phyloP scores from a whole-genome alignment of 139 green algal species.

The Coelastrella sp. region DNA sequence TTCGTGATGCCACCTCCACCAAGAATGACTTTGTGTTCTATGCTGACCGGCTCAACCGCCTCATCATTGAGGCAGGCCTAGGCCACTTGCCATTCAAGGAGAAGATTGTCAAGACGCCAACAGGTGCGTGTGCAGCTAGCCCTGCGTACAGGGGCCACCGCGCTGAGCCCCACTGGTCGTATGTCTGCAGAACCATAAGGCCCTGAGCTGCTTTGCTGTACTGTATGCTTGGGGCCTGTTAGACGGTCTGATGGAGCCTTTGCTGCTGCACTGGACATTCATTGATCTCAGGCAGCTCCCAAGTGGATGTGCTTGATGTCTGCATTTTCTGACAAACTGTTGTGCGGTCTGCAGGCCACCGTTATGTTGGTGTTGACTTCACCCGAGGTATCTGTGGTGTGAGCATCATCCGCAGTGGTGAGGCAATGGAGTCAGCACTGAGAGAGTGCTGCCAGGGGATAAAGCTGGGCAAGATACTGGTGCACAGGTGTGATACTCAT shows the following conservation, averaged over 20 bases:
- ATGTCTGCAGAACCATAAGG: too few species aligned
- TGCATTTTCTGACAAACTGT: neutral
- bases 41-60: constrained; percentile 66
- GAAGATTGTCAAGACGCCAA: constrained; percentile 91
- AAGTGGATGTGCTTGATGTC: neutral
- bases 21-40: constrained; percentile 98
- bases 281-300: too few species aligned
- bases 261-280: neutral
- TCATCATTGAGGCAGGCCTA: constrained; percentile 90
- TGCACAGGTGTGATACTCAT: constrained; percentile 69
- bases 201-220: neutral
- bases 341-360: constrained; percentile 55
- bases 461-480: constrained; percentile 99
- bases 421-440: constrained; percentile 98
- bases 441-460: constrained; percentile 98
- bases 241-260: neutral
- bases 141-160: too few species aligned
- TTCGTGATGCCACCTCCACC: constrained; percentile 84
- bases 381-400: constrained; percentile 95
- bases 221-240: neutral
- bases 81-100: constrained; percentile 96
- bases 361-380: constrained; percentile 98
- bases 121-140: constrained; percentile 49
- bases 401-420: constrained; percentile 93
- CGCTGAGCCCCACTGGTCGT: too few species aligned